phyloP scores from a whole-genome alignment of 306 rosid species.

The Vigna trinervia region DNA sequence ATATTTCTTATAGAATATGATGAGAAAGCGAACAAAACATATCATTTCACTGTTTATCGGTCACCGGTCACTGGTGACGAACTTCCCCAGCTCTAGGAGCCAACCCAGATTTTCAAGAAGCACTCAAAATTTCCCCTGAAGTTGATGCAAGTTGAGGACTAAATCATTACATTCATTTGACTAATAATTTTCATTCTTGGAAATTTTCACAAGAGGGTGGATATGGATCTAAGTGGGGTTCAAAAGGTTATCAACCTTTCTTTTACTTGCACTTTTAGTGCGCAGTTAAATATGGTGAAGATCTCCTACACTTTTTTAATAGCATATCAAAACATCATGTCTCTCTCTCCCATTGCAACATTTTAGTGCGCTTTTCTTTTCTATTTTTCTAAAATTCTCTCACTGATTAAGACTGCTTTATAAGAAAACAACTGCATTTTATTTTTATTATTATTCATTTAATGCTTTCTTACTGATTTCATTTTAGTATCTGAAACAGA shows the following conservation, averaged over 20 bases:
- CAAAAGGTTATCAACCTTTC: slow-evolving; percentile 37
- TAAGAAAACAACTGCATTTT: no score
- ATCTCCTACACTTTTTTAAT: slow-evolving; percentile 45
- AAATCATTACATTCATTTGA: slow-evolving; percentile 47
- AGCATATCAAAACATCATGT: slow-evolving; percentile 1
- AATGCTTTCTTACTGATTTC: no score
- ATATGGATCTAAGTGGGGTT: slow-evolving; percentile 62
- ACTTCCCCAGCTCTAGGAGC: slow-evolving; percentile 64
- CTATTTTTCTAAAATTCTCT: neutral
- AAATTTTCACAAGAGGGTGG: neutral
- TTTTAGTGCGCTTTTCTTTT: neutral
- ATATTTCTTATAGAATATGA: no score
- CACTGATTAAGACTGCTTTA: neutral
- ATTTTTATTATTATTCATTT: no score
- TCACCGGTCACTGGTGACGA: neutral
- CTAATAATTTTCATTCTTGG: slow-evolving; percentile 5
- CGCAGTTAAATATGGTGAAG: slow-evolving; percentile 29
- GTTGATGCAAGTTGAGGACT: slow-evolving; percentile 34
- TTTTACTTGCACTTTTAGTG: slow-evolving; percentile 27
- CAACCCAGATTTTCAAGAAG: slow-evolving; percentile 46
- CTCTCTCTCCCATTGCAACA: neutral
- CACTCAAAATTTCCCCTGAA: neutral
- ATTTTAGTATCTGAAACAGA: no score
- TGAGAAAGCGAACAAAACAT: neutral
- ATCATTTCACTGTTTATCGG: slow-evolving; percentile 19